Base-by-base conservation (phyloP, 2,329 filamentous ascomycete species). In the Trichoderma arundinaceum region DNA sequence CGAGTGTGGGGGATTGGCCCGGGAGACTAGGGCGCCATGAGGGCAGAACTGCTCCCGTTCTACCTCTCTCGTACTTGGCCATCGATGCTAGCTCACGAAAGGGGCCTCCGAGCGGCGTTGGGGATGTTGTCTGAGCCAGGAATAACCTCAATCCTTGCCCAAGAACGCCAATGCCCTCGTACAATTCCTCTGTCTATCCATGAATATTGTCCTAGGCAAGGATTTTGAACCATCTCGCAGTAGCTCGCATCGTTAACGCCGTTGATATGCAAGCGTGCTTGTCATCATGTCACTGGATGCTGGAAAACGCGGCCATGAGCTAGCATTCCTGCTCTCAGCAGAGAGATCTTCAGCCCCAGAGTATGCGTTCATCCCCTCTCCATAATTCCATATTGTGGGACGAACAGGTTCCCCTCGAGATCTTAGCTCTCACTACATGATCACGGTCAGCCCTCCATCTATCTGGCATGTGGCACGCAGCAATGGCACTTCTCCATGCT, bases 11-110 rank as follows among this genome's bases (percentile, higher is more conserved):
- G 59, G 48, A 53, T 52, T 35, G 33, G 13, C 48, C n/a, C 17
- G n/a, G 59, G n/a, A 19, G 22, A 53, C 59, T 32, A 17, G 59
- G 48, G 59, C 38, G 38, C 59, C 59, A 53, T 62, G 59, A 53
- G 48, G 44, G 59, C 57, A 49, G 17, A 7, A 32, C 22, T 28
- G n/a, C 4, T 41, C 41, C 22, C 38, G 13, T 41, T 35, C 52
- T 56, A 43, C 52, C 38, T n/a, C 13, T 43, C 17, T 44, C 38
- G 53, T 43, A 32, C 53, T 44, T 44, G 39, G 19, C 22, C 9
- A 15, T 8, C 12, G 39, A 44, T 57, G 38, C 53, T 46, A 19
- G 43, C 58, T 38, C 17, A 33, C 19, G 48, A 53, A 43, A 53
- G 59, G 59, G 22, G 54, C 22, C 52, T 43, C 38, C 7, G 3